Conservation (phyloP, 306 rosid species). For the Parietaria judaica region DNA sequence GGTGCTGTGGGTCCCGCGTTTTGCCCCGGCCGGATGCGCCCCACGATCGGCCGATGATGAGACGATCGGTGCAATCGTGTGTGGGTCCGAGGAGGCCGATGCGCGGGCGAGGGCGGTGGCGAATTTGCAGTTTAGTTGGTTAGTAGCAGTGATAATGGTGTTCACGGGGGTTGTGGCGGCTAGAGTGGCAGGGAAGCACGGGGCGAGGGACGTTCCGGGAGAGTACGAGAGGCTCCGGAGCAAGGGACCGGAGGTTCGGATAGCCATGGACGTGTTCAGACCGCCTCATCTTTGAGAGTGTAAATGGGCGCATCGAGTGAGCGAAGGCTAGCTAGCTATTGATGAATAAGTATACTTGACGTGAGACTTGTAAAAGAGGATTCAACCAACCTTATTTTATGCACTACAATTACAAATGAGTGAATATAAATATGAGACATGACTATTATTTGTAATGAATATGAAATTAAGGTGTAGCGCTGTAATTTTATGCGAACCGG, state of each 20-base stretch:
- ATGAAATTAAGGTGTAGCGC: too few species aligned
- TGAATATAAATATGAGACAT: too few species aligned
- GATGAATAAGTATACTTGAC: too few species aligned
- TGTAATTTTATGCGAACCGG: too few species aligned
- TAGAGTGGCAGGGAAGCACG: slow-evolving; percentile 39
- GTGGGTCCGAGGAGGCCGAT: slow-evolving; percentile 52
- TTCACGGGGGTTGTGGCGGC: slow-evolving; percentile 48
- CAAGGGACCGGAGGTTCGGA: slow-evolving; percentile 36
- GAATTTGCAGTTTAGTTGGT: slow-evolving; percentile 90
- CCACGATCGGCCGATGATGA: slow-evolving; percentile 23
- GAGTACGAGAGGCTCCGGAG: slow-evolving; percentile 70
- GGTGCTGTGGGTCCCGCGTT: slow-evolving; percentile 56
- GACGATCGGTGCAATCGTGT: slow-evolving; percentile 56
- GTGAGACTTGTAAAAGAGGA: too few species aligned
- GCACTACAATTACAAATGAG: too few species aligned
- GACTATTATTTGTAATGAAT: too few species aligned
- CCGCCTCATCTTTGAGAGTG: slow-evolving; percentile 24
- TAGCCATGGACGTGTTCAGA: slow-evolving; percentile 38
- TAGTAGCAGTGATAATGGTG: slow-evolving; percentile 50
- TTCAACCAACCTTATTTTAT: too few species aligned
- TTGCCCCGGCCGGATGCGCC: slow-evolving; percentile 64
- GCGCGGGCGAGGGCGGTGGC: slow-evolving; percentile 74
- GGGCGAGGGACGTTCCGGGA: slow-evolving; percentile 25
- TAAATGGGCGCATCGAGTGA: too few species aligned
- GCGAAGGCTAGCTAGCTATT: too few species aligned